Evolutionary conservation across 73 alveolate species (phyloP).

Genomic region (Breviolum minutum): DNA sequence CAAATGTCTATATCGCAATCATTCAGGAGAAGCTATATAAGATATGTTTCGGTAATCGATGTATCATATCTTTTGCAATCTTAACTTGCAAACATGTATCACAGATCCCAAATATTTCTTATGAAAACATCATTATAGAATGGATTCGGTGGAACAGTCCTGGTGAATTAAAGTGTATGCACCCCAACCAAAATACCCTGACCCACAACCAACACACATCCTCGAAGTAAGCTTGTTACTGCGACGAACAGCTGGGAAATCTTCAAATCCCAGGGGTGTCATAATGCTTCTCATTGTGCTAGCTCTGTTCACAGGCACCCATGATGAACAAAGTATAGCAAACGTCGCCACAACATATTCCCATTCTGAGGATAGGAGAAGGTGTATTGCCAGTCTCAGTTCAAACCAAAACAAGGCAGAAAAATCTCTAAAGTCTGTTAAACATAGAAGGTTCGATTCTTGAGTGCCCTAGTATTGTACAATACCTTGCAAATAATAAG

Average conservation of each 20-base stretch:
- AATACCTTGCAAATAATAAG: not conserved
- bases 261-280: slow-evolving; percentile 6
- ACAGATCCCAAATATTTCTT: no score
- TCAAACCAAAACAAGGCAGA: not conserved
- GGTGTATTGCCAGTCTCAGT: not conserved
- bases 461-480: not conserved
- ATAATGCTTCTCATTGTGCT: not conserved
- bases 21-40: no score
- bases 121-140: not conserved
- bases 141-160: not conserved
- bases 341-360: not conserved
- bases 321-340: not conserved
- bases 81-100: no score
- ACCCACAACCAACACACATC: not conserved
- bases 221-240: slow-evolving; percentile 22
- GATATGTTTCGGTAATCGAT: no score
- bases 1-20: no score
- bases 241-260: not conserved
- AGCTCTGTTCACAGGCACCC: slow-evolving; percentile 23
- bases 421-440: not conserved
- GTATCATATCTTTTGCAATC: no score
- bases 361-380: not conserved
- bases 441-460: not conserved
- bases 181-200: no score
- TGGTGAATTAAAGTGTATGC: not conserved